phyloP scores from a whole-genome alignment of 2,329 filamentous ascomycete genomes.

The Aspergillus sp. region DNA sequence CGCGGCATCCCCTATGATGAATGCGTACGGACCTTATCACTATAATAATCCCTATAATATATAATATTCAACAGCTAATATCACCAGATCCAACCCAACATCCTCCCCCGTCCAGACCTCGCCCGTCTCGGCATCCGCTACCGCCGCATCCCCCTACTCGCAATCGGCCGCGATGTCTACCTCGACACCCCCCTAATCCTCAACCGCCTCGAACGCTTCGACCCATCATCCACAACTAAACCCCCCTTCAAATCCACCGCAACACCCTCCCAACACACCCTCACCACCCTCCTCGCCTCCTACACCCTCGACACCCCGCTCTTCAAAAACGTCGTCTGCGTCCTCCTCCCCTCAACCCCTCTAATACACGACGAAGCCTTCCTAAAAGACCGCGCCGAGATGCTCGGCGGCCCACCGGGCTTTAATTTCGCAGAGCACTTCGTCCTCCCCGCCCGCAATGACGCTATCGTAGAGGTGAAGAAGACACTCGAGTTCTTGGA shows the following conservation, averaged over 20 bases:
- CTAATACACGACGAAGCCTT: conserved; percentile 1
- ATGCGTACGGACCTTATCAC: background rate
- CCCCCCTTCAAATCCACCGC: background rate
- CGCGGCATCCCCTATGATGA: conserved; percentile 8
- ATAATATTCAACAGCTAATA: background rate
- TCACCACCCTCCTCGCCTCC: background rate
- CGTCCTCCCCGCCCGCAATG: background rate
- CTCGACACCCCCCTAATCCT: conserved; percentile 8
- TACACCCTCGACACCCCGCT: conserved; percentile 1
- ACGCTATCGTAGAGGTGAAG: background rate
- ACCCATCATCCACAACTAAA: background rate
- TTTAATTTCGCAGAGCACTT: background rate
- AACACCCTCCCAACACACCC: background rate
- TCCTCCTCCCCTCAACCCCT: conserved; percentile 4
- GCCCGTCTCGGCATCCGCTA: conserved; percentile 5
- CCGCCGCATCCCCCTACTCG: conserved; percentile 5
- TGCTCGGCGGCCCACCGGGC: background rate
- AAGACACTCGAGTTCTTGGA: background rate
- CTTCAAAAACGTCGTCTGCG: conserved; percentile 2
- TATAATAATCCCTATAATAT: background rate
- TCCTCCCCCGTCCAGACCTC: conserved; percentile 3
- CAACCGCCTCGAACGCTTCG: background rate
- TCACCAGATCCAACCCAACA: conserved; percentile 5
- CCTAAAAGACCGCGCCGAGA: conserved; percentile 6
- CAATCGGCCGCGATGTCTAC: conserved; percentile 7